Conservation (phyloP, 257 asterid species). For the Fraxinus pennsylvanica region DNA sequence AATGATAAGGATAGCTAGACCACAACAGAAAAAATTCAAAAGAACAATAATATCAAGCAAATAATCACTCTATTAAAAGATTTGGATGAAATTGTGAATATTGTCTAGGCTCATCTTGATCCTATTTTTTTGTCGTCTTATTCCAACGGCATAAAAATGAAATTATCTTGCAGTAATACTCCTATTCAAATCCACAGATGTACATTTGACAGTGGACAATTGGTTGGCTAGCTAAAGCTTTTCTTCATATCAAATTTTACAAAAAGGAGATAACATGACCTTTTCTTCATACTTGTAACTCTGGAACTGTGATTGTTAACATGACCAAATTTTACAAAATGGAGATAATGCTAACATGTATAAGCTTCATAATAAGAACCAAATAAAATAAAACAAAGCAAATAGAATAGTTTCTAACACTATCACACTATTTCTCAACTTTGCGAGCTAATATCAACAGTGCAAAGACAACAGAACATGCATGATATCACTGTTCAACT, state of each 20-base stretch:
- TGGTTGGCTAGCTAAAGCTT: neutral
- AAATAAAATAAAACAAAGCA: neutral
- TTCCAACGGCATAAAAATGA: neutral
- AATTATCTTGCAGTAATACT: neutral
- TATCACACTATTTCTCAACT: no score
- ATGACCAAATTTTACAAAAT: neutral
- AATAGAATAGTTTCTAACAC: neutral
- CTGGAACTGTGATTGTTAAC: neutral
- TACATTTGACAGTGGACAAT: neutral
- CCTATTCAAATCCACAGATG: neutral
- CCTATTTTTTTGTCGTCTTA: neutral
- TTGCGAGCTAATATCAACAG: no score
- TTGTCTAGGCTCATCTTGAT: neutral
- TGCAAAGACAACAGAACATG: no score
- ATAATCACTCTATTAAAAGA: neutral
- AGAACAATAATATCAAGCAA: neutral
- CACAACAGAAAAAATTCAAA: neutral
- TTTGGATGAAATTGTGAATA: neutral
- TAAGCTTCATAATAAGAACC: neutral
- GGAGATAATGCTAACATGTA: neutral
- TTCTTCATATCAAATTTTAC: neutral
- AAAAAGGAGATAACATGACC: no score
- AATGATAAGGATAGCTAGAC: constrained; percentile 22
- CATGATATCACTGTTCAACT: neutral
- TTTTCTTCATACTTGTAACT: no score